These are phyloP conservation scores for Vigna unguiculata DNA, from an alignment of 306 rosid genomes.

Conservation along the genomic window DNA sequence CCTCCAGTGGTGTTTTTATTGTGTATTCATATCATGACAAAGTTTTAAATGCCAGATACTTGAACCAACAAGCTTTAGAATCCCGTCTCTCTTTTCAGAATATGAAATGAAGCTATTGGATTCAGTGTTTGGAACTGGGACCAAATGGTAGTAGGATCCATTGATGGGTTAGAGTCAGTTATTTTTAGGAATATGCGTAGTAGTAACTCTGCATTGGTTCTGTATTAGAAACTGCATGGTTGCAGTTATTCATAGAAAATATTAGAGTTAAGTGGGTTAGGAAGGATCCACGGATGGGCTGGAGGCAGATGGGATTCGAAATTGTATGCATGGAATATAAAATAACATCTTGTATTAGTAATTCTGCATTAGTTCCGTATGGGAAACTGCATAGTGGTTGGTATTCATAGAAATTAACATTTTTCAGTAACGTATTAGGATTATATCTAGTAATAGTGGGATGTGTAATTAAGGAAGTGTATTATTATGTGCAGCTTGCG, in stretches of 20 bases:
- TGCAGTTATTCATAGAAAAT: background rate
- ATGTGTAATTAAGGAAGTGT: background rate
- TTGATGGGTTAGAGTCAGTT: background rate
- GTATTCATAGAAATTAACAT: background rate
- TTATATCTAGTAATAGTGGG: background rate
- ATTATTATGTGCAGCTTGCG: background rate
- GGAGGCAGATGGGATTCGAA: background rate
- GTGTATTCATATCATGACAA: background rate
- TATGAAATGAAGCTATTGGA: conserved; percentile 1
- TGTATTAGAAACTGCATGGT: background rate
- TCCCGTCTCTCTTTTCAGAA: background rate
- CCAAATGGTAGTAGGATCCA: background rate
- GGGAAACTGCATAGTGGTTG: background rate
- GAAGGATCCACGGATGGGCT: background rate
- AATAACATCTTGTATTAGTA: background rate
- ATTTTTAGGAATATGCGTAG: background rate
- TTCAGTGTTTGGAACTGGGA: background rate
- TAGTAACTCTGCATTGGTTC: background rate
- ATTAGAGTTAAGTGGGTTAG: background rate
- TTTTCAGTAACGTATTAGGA: background rate
- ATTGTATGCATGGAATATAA: background rate
- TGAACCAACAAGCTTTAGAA: conserved; percentile 14
- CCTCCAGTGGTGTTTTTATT: background rate
- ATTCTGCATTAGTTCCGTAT: background rate
- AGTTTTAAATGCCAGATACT: background rate